A percentile compares a stretch with the other conserved stretches of the same genome.
These are phyloP conservation scores for Pseudogymnoascus sp. DNA, from an alignment of 2,329 filamentous ascomycete genomes.

Conservation along the genomic window DNA sequence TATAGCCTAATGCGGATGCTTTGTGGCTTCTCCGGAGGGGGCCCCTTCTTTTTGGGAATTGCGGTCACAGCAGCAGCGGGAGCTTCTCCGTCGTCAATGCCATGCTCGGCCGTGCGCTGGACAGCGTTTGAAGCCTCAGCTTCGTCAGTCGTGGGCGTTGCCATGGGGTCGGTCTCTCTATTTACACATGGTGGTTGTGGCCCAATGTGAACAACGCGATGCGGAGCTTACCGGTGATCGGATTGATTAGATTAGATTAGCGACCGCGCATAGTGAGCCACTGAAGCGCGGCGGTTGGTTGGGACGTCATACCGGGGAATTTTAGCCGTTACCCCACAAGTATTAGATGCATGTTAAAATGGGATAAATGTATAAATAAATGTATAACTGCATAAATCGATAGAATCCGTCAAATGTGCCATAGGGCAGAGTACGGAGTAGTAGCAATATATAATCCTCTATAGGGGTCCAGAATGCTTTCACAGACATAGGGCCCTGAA, in stretches of 20 bases:
- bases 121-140: slow-evolving; percentile 5
- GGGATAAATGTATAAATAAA: background rate
- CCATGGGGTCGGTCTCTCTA: background rate
- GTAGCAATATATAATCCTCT: no score
- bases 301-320: background rate
- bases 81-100: slow-evolving; percentile 10
- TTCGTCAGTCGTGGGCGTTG: slow-evolving; percentile 4
- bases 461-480: background rate
- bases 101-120: background rate
- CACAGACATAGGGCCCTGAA: background rate
- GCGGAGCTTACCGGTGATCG: background rate
- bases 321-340: background rate
- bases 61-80: slow-evolving; percentile 20
- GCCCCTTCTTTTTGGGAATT: slow-evolving; percentile 24
- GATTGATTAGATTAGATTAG: slow-evolving; percentile 1
- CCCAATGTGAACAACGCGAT: background rate
- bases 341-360: background rate
- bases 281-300: background rate
- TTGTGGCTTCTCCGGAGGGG: slow-evolving; percentile 70
- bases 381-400: background rate
- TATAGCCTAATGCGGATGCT: slow-evolving; percentile 60
- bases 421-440: no score
- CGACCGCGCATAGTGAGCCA: background rate
- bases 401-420: background rate
- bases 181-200: slow-evolving; percentile 16